Conservation (phyloP, 805 yeast genomes). For the Sugiyamaella smithiae region DNA sequence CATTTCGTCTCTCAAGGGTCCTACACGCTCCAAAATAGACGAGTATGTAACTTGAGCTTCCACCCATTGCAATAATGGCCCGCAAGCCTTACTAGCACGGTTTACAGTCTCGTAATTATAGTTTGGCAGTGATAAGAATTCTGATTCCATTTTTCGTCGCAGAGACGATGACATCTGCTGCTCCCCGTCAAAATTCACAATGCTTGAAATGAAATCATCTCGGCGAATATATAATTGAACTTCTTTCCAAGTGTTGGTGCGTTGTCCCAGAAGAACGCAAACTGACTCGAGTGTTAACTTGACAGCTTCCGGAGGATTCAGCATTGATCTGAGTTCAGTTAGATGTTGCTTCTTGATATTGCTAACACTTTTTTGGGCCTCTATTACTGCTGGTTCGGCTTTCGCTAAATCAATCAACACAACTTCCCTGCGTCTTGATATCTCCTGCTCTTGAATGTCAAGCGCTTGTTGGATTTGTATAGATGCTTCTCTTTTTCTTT, state of each 20-base stretch:
- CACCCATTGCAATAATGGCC: slow-evolving; percentile 87
- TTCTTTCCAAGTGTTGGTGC: slow-evolving; percentile 68
- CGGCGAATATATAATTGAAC: slow-evolving; percentile 75
- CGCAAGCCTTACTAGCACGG: slow-evolving; percentile 93
- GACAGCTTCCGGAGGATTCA: slow-evolving; percentile 86
- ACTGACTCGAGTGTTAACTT: slow-evolving; percentile 85
- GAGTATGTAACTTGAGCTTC: slow-evolving; percentile 83
- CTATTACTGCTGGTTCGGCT: slow-evolving; percentile 81
- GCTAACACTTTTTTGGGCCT: slow-evolving; percentile 86
- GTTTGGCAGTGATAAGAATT: slow-evolving; percentile 59
- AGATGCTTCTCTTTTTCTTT: slow-evolving; percentile 83
- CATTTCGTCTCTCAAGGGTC: slow-evolving; percentile 72
- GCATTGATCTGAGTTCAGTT: slow-evolving; percentile 84
- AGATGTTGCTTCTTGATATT: slow-evolving; percentile 89
- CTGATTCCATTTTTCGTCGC: slow-evolving; percentile 54
- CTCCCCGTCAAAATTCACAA: slow-evolving; percentile 70
- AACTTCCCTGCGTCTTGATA: slow-evolving; percentile 48
- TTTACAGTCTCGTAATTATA: slow-evolving; percentile 72
- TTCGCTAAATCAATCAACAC: slow-evolving; percentile 65
- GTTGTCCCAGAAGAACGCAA: slow-evolving; percentile 74
- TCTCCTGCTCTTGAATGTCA: slow-evolving; percentile 60
- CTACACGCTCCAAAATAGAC: slow-evolving; percentile 62
- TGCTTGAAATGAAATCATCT: slow-evolving; percentile 83
- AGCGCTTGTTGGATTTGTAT: slow-evolving; percentile 69
- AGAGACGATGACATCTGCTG: slow-evolving; percentile 51